Percentiles rank a stretch among this genome's conserved stretches.
phyloP scores from a whole-genome alignment of 2,329 filamentous ascomycete genomes.

The Fusarium temperatum region DNA sequence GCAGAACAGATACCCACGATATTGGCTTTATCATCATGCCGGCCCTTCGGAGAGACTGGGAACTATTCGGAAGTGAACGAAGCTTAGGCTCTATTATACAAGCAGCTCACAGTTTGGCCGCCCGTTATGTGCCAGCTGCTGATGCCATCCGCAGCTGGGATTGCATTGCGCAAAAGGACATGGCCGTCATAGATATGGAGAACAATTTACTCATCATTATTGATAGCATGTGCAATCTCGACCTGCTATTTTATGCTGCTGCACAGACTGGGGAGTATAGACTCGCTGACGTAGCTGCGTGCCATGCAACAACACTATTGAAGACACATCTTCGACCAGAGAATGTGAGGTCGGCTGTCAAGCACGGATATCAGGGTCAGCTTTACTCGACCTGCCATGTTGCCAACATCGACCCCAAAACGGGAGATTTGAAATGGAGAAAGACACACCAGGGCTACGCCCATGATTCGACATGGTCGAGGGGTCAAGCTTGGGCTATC shows the following conservation, averaged over 20 bases:
- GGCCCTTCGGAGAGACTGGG: slow-evolving; percentile 57
- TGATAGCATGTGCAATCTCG: slow-evolving; percentile 54
- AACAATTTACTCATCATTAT: slow-evolving; percentile 51
- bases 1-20: slow-evolving; percentile 61
- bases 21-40: slow-evolving; percentile 64
- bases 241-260: slow-evolving; percentile 50
- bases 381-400: slow-evolving; percentile 48
- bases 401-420: slow-evolving; percentile 50
- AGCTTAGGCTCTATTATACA: slow-evolving; percentile 52
- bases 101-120: slow-evolving; percentile 55
- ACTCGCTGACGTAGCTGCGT: slow-evolving; percentile 49
- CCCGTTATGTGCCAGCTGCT: slow-evolving; percentile 51
- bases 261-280: slow-evolving; percentile 39
- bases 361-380: slow-evolving; percentile 27
- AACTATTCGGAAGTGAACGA: slow-evolving; percentile 52
- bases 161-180: slow-evolving; percentile 43
- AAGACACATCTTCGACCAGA: slow-evolving; percentile 51
- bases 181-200: slow-evolving; percentile 32
- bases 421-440: slow-evolving; percentile 1
- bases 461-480: slow-evolving; percentile 57
- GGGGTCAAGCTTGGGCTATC: slow-evolving; percentile 61
- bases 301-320: slow-evolving; percentile 52
- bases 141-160: slow-evolving; percentile 61
- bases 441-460: slow-evolving; percentile 58
- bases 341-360: not conserved